Base-by-base conservation (phyloP, 495 filamentous ascomycete genomes). In the Tuber brumale region DNA sequence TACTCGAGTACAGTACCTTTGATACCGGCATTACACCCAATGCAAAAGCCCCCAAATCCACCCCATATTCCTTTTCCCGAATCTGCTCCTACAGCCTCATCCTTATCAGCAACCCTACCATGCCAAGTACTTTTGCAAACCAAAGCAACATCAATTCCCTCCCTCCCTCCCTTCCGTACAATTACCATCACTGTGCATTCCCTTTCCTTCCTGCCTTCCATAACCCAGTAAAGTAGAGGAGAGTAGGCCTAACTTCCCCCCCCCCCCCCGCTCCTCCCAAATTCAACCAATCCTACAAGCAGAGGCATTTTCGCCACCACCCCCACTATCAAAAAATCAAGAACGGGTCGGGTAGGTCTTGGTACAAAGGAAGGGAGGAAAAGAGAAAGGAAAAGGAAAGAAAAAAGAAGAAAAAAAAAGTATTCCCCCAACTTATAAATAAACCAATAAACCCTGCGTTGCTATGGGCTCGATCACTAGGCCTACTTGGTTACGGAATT, bases 401-500 rank as follows among this genome's bases (percentile, higher is more conserved):
- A 14, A 4, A 45, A 19, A 43, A 43, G 10, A 43, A 14, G 37
- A 45, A 19, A 45, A 4, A 19, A 45, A 45, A 45, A 19, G 21
- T 51, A 51, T 51, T 51, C 7, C 21, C 46, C 21, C 19, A 51
- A 51, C 19, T 51, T 51, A 51, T n/a, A 51, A 57, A 57, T 57
- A 66, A 66, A 66, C 57, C 27, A 57, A 57, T 57, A 66, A 66
- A 66, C 57, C 27, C 57, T 31, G n/a, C 39, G 35, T 71, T 71
- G 70, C 21, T 71, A 71, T 16, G 70, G 70, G 70, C 21, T 71
- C 37, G 43, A 41, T 41, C 70, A n/a, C 35, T 71, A 71, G 39
- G 23, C 43, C 35, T 21, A n/a, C 43, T n/a, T 41, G 10, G 27
- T 31, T 66, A 66, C 57, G 27, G 57, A 16, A 66, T 31, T 66